phyloP scores from a whole-genome alignment of 1,284 basidiomycete species.

The Puccinia hordei region DNA sequence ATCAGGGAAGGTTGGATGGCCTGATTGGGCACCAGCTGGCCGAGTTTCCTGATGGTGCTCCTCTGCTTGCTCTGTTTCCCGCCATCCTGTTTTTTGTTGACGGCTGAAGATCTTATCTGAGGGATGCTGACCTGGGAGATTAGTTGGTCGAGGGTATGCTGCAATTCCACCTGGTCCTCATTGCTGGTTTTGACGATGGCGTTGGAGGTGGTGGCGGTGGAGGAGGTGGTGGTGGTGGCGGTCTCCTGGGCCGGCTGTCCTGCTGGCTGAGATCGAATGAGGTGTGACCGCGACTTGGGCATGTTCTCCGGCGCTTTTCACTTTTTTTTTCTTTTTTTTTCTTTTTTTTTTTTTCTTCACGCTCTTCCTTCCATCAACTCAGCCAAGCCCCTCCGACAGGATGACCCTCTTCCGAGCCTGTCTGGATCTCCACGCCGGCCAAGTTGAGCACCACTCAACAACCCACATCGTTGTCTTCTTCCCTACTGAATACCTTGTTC shows the following conservation, averaged over 20 bases:
- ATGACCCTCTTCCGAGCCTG: conserved; percentile 77
- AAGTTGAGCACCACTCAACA: conserved; percentile 15
- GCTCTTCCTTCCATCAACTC: not conserved
- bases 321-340: not conserved
- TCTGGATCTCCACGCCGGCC: conserved; percentile 89
- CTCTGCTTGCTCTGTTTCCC: not conserved
- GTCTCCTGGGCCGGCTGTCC: not conserved
- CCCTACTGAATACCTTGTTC: not conserved
- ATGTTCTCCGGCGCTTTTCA: not conserved
- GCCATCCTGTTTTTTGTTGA: not conserved
- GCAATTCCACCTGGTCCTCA: not conserved
- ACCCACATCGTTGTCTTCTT: too few species aligned
- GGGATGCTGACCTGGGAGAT: conserved; percentile 9
- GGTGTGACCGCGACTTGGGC: not conserved
- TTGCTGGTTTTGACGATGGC: not conserved
- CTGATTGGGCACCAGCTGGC: conserved; percentile 21
- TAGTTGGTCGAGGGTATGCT: conserved; percentile 9
- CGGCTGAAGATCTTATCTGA: not conserved
- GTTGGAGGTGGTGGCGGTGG: too few species aligned
- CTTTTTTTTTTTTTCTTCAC: not conserved
- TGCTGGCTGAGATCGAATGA: not conserved
- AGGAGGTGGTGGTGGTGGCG: not conserved
- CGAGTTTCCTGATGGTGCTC: conserved; percentile 19
- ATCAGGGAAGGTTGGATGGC: not conserved
- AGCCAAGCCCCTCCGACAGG: not conserved